Conservation (phyloP, 2,329 filamentous ascomycete genomes). For the Drechslerella coelobrocha region DNA sequence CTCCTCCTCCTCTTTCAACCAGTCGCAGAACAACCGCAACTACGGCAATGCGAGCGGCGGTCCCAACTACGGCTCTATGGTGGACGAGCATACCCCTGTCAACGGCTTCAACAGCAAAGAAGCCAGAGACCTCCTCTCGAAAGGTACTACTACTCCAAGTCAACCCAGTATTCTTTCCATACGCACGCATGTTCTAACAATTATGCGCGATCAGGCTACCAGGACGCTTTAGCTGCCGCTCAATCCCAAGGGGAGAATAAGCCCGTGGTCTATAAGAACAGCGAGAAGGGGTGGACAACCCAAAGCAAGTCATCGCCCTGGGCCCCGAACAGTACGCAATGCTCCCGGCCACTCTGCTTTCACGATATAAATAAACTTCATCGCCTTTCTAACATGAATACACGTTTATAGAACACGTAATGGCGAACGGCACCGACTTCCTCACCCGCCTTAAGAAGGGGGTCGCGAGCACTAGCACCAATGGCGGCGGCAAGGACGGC, state of each 20-base stretch:
- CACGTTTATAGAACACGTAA: constrained; percentile 32
- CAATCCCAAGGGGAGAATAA: constrained; percentile 38
- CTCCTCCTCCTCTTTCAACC: constrained; percentile 27
- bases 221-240: constrained; percentile 22
- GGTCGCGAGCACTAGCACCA: constrained; percentile 11
- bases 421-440: constrained; percentile 44
- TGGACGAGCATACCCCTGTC: constrained; percentile 38
- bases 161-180: not conserved
- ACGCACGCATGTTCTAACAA: not conserved
- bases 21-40: constrained; percentile 39
- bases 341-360: too few relatives aligned
- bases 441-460: constrained; percentile 37
- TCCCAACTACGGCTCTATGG: constrained; percentile 30
- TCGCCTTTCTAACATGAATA: not conserved
- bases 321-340: constrained; percentile 33
- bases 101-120: constrained; percentile 48
- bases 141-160: constrained; percentile 15
- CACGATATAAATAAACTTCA: too few relatives aligned
- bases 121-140: constrained; percentile 22
- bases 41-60: constrained; percentile 20
- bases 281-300: constrained; percentile 46
- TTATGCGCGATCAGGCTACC: constrained; percentile 26
- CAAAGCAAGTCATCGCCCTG: constrained; percentile 47
- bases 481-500: constrained; percentile 39
- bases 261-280: constrained; percentile 35